Percentiles rank a stretch among this genome's conserved stretches.
Evolutionary conservation across 1,284 basidiomycete species (phyloP).

Genomic region (Fomitopsis palustris): DNA sequence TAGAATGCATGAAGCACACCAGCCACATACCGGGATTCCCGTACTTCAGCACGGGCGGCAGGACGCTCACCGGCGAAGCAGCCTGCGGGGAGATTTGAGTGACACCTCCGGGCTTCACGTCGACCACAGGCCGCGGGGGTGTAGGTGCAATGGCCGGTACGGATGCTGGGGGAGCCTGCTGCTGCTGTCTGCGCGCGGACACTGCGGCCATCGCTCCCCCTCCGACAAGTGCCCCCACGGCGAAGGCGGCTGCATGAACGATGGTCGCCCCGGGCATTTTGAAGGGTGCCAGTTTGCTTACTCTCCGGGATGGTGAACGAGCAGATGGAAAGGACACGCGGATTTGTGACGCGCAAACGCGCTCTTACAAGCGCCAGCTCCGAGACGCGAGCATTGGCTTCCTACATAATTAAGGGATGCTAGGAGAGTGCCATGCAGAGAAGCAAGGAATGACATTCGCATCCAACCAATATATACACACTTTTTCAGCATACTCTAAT

Average conservation of each 20-base stretch:
- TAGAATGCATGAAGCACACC: too few species aligned
- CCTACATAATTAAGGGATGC: too few species aligned
- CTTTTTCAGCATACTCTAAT: conserved; percentile 7
- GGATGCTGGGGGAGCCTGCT: conserved; percentile 9
- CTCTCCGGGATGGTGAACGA: not conserved
- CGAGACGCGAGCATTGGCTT: too few species aligned
- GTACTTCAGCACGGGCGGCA: conserved; percentile 54
- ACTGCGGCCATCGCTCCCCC: conserved; percentile 58
- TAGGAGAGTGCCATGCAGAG: not conserved
- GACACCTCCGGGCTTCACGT: conserved; percentile 19
- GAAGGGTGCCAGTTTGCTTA: not conserved
- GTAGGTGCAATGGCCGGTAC: conserved; percentile 2
- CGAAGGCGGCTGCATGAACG: conserved; percentile 66
- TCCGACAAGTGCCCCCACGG: conserved; percentile 67
- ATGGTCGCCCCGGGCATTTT: conserved; percentile 43
- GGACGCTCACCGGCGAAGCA: not conserved
- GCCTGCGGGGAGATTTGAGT: conserved; percentile 22
- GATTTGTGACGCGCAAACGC: too few species aligned
- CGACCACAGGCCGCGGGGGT: conserved; percentile 17
- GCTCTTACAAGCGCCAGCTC: too few species aligned
- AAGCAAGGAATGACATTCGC: not conserved
- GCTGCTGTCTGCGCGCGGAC: conserved; percentile 12
- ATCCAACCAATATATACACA: conserved; percentile 7
- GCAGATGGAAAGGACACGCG: too few species aligned
- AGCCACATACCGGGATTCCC: conserved; percentile 65